Percentiles rank a stretch among this genome's conserved stretches.
These are phyloP conservation scores for Fraxinus excelsior DNA, from an alignment of 257 asterid genomes.

Conservation along the genomic window DNA sequence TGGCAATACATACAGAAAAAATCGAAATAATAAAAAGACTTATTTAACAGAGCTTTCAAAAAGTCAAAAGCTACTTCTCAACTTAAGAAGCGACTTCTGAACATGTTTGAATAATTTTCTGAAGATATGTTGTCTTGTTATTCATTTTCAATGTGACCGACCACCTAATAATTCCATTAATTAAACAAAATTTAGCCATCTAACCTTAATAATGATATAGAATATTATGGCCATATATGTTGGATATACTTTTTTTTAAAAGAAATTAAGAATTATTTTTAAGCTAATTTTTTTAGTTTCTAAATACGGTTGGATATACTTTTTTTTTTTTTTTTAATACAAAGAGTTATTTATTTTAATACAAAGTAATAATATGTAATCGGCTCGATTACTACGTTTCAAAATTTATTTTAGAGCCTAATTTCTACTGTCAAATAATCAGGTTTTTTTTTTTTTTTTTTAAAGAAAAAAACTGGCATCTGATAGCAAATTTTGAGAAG, in stretches of 20 bases:
- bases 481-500: too few species aligned
- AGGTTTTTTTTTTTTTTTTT: too few species aligned
- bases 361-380: not conserved
- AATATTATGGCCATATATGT: not conserved
- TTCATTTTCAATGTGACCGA: not conserved
- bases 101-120: too few species aligned
- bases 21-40: not conserved
- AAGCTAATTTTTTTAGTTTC: not conserved
- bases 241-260: too few species aligned
- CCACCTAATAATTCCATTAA: not conserved
- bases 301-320: not conserved
- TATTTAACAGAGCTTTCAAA: too few species aligned
- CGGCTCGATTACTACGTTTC: not conserved
- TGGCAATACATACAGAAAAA: not conserved
- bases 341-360: not conserved
- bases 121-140: too few species aligned
- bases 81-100: too few species aligned
- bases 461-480: too few species aligned
- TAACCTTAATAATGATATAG: not conserved
- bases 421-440: too few species aligned
- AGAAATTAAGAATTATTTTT: not conserved
- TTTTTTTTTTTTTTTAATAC: not conserved
- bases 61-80: too few species aligned
- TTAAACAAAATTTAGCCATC: not conserved
- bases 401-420: too few species aligned